A percentile compares a stretch with the other conserved stretches of the same genome.
These are phyloP conservation scores for Tylopilus orsonianus DNA, from an alignment of 1,284 basidiomycete genomes.

Conservation along the genomic window DNA sequence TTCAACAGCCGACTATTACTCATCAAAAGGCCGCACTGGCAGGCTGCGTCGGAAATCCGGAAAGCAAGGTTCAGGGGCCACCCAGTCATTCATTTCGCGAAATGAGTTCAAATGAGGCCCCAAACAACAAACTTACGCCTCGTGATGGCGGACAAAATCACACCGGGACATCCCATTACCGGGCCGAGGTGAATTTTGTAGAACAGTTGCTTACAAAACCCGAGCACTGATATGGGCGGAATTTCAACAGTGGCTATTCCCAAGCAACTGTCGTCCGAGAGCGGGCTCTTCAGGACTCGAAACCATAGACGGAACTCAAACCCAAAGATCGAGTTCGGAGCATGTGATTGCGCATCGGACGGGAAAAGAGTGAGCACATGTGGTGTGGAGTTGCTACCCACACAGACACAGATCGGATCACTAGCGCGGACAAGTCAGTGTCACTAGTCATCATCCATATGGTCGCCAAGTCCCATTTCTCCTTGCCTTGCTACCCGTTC, in stretches of 20 bases:
- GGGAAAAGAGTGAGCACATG: background rate
- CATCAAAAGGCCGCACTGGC: no score
- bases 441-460: conserved; percentile 31
- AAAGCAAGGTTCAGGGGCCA: background rate
- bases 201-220: conserved; percentile 13
- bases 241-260: conserved; percentile 16
- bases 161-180: conserved; percentile 1
- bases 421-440: conserved; percentile 1
- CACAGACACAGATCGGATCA: background rate
- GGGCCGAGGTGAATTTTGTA: background rate
- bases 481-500: conserved; percentile 31
- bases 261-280: conserved; percentile 4
- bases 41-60: conserved; percentile 3
- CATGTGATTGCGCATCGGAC: conserved; percentile 11
- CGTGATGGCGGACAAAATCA: background rate
- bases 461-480: conserved; percentile 26
- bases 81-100: conserved; percentile 1
- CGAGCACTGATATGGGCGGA: conserved; percentile 8
- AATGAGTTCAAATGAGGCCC: background rate
- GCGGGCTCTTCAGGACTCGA: conserved; percentile 1
- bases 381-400: conserved; percentile 4
- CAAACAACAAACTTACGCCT: background rate
- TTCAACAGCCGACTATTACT: no score
- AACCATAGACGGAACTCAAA: conserved; percentile 5
- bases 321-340: conserved; percentile 2